Evolutionary conservation across 495 filamentous ascomycete genomes (phyloP).

Genomic region (Podospora comata): DNA sequence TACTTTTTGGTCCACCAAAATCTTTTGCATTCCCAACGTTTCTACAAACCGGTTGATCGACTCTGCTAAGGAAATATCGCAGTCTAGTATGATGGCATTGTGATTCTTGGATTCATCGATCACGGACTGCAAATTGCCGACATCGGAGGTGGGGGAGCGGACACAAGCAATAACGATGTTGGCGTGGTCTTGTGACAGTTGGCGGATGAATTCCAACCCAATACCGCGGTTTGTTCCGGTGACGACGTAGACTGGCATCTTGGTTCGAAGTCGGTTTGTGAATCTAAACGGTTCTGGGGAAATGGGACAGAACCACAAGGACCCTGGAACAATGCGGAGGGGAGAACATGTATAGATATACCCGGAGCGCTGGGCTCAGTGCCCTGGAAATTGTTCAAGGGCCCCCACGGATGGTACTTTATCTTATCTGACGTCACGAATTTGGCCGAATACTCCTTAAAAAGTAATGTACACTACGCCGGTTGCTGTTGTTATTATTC

Average conservation of each 20-base stretch:
- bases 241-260: slow-evolving; percentile 53
- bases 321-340: too few species aligned
- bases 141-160: slow-evolving; percentile 38
- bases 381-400: too few species aligned
- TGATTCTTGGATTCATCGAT: slow-evolving; percentile 13
- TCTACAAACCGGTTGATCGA: slow-evolving; percentile 38
- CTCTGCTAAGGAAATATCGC: slow-evolving; percentile 35
- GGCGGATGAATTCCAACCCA: slow-evolving; percentile 54
- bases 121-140: slow-evolving; percentile 31
- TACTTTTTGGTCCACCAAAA: slow-evolving; percentile 33
- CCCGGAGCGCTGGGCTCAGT: too few species aligned
- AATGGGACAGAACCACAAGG: background rate
- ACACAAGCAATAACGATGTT: slow-evolving; percentile 53
- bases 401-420: too few species aligned
- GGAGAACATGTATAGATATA: too few species aligned
- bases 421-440: too few species aligned
- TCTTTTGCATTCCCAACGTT: slow-evolving; percentile 12
- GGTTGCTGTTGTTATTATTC: too few species aligned
- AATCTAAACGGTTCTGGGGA: background rate
- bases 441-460: too few species aligned
- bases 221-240: slow-evolving; percentile 57
- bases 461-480: too few species aligned
- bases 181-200: slow-evolving; percentile 40
- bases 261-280: slow-evolving; percentile 8
- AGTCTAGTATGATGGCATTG: slow-evolving; percentile 44